Conservation (phyloP, 2,329 filamentous ascomycete genomes). For the Setomelanomma holmii region DNA sequence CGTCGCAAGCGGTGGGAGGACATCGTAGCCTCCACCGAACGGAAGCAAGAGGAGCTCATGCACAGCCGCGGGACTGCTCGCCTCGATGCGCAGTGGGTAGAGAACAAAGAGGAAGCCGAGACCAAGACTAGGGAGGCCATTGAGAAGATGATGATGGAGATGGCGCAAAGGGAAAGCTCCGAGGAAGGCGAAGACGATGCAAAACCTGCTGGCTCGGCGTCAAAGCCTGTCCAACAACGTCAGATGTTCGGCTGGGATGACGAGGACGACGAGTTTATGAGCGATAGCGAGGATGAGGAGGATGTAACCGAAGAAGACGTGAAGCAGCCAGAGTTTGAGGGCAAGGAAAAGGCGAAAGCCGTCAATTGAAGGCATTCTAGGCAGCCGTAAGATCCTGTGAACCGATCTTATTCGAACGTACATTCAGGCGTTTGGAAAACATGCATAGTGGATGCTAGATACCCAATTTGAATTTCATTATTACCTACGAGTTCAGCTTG, state of each 20-base stretch:
- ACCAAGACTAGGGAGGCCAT: slow-evolving; percentile 84
- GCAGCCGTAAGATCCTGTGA: no score
- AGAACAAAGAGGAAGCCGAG: slow-evolving; percentile 88
- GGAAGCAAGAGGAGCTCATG: slow-evolving; percentile 81
- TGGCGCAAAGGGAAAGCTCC: slow-evolving; percentile 54
- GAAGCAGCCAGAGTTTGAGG: slow-evolving; percentile 38
- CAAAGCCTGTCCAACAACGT: slow-evolving; percentile 44
- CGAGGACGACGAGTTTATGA: slow-evolving; percentile 63
- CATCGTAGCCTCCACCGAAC: slow-evolving; percentile 84
- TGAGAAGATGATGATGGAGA: slow-evolving; percentile 55
- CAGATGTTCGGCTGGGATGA: slow-evolving; percentile 81
- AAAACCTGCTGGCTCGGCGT: slow-evolving; percentile 32
- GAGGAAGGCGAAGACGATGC: slow-evolving; percentile 40
- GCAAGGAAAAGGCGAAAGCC: slow-evolving; percentile 55
- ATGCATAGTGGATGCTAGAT: slow-evolving; percentile 11
- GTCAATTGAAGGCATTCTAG: background rate
- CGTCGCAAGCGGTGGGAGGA: slow-evolving; percentile 85
- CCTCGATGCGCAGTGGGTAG: slow-evolving; percentile 90
- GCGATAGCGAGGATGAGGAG: slow-evolving; percentile 56
- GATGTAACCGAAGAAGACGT: slow-evolving; percentile 45
- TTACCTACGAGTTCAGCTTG: no score
- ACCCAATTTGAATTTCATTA: slow-evolving; percentile 16
- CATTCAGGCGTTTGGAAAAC: slow-evolving; percentile 8
- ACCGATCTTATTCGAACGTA: no score
- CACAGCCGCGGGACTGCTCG: slow-evolving; percentile 70